Base-by-base conservation (phyloP, 2,329 filamentous ascomycete species). In the Trichoderma oligosporum region DNA sequence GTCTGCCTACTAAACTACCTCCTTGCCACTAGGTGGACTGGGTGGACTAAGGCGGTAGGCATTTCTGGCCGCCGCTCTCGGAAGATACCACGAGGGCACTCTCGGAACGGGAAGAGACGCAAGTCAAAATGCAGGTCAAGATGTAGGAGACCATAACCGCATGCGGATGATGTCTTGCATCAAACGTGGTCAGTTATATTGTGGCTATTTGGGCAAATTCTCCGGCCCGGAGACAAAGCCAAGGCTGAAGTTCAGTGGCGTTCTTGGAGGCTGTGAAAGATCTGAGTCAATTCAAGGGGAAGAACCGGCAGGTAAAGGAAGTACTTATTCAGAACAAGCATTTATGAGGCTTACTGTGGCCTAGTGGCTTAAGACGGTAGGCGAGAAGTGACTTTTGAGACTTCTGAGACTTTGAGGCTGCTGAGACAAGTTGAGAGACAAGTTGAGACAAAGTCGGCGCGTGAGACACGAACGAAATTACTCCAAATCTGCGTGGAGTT, bases 231-330 rank as follows among this genome's bases (percentile, higher is more conserved):
- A 20, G 52, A 7, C 16, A 38, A 46, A 29, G 29, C 25, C 39
- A 2, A 35, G 29, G 39, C 52, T 39, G 41, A 18, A 22, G 22
- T 14, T 4, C 9, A 36, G 41, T 46, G 51, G 51, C 52, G 41
- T n/a, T 7, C 36, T 11, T 16, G 22, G 51, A 54, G 51, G 39
- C 51, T 54, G 51, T n/a, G n/a, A n/a, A 45, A 35, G 33, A 29
- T 46, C 31, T 25, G 31, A 36, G 24, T 29, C 41, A 25, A 14
- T 29, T 4, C 16, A 38, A 36, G 41, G 16, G 11, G 11, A 31
- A 41, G 5, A 12, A 22, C 38, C 8, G 38, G 20, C 18, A 22
- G 16, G 38, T 22, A 41, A 20, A 31, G 44, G 6, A 33, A 7
- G 27, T 31, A 25, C 25, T 25, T 24, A 11, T 25, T 46, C 25